A percentile compares a stretch with the other conserved stretches of the same genome.
phyloP scores from a whole-genome alignment of 2,329 filamentous ascomycete genomes.

The Cladophialophora bantiana region DNA sequence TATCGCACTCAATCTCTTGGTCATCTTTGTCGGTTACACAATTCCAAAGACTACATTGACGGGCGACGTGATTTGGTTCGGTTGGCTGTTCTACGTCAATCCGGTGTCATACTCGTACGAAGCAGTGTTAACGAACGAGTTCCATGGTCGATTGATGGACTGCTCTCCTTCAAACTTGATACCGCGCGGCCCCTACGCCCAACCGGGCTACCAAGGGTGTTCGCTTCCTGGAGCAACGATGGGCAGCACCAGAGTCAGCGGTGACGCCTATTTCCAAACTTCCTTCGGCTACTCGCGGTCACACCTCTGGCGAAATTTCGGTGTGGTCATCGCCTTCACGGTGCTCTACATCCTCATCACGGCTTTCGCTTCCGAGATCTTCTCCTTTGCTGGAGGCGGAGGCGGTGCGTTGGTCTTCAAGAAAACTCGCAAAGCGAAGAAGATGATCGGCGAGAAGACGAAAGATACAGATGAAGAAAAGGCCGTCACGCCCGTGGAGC shows the following conservation, averaged over 20 bases:
- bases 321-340: slow-evolving; percentile 76
- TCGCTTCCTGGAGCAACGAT: slow-evolving; percentile 64
- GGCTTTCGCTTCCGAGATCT: slow-evolving; percentile 70
- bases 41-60: slow-evolving; percentile 70
- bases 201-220: slow-evolving; percentile 68
- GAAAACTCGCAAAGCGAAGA: slow-evolving; percentile 67
- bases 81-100: slow-evolving; percentile 66
- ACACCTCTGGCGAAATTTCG: slow-evolving; percentile 76
- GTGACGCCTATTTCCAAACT: slow-evolving; percentile 61
- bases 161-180: slow-evolving; percentile 67
- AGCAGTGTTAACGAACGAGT: slow-evolving; percentile 72
- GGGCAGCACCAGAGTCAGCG: slow-evolving; percentile 59
- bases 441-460: slow-evolving; percentile 55
- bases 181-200: slow-evolving; percentile 63
- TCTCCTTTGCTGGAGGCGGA: slow-evolving; percentile 59
- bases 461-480: slow-evolving; percentile 66
- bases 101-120: slow-evolving; percentile 69
- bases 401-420: slow-evolving; percentile 77
- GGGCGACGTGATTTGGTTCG: slow-evolving; percentile 68
- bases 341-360: slow-evolving; percentile 77
- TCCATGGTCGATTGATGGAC: slow-evolving; percentile 62
- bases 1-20: slow-evolving; percentile 66
- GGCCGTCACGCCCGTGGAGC: slow-evolving; percentile 40
- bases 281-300: slow-evolving; percentile 60
- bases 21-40: slow-evolving; percentile 72